Percentiles rank a stretch among this genome's conserved stretches.
These are phyloP conservation scores for Candida sojae DNA, from an alignment of 1,139 yeast species.

Conservation along the genomic window DNA sequence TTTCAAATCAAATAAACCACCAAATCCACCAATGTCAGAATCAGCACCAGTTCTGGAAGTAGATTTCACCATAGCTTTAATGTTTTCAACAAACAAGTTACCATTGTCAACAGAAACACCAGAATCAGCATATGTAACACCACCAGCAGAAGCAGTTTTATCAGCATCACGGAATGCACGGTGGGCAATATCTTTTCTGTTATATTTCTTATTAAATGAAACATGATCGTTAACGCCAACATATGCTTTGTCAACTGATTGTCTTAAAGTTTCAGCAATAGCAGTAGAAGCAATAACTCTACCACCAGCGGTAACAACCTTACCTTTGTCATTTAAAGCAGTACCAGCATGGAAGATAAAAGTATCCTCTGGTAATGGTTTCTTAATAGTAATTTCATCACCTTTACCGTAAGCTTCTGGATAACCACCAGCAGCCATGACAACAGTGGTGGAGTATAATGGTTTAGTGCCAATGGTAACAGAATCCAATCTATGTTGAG, in stretches of 20 bases:
- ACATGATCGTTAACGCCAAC: conserved; percentile 73
- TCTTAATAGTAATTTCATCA: conserved; percentile 68
- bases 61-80: conserved; percentile 89
- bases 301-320: conserved; percentile 87
- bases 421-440: conserved; percentile 96
- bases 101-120: conserved; percentile 99
- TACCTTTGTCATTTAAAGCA: conserved; percentile 47
- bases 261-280: conserved; percentile 69
- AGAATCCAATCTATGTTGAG: conserved; percentile 91
- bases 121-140: conserved; percentile 85
- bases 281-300: conserved; percentile 97
- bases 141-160: conserved; percentile 20
- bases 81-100: conserved; percentile 82
- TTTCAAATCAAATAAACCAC: conserved; percentile 90
- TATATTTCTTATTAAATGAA: conserved; percentile 71
- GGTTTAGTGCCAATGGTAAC: conserved; percentile 65
- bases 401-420: conserved; percentile 88
- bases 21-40: conserved; percentile 98
- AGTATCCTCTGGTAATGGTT: conserved; percentile 53
- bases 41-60: conserved; percentile 97
- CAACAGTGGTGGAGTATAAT: conserved; percentile 85
- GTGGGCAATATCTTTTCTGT: conserved; percentile 93
- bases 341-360: conserved; percentile 97
- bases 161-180: conserved; percentile 76
- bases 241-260: conserved; percentile 85